Base-by-base conservation (phyloP, 805 yeast genomes). In the Saccharomycopsis fodiens region DNA sequence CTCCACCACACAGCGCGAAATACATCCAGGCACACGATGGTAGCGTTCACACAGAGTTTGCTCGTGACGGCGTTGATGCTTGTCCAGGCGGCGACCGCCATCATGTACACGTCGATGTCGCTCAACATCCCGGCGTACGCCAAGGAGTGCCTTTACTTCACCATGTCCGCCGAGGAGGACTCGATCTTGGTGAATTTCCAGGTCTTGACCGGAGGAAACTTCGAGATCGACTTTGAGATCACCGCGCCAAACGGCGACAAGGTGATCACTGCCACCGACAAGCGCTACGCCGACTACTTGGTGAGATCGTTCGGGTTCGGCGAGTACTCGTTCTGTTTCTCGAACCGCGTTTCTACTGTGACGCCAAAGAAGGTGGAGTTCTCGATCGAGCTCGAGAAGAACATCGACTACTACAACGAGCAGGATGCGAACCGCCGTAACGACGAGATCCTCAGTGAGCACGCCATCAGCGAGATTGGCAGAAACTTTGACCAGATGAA, bases 181-280 rank as follows among this genome's bases (percentile, higher is more conserved):
- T 55, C 71, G 1, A 39, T 52, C 12, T 42, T 50, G 25, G 49
- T 52, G 29, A 50, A 50, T 35, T 52, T 50, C 30, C 51, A 52
- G 34, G 85, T 79, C 44, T 72, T 79, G 54, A 72, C 76, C 41
- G 85, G 85, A 51, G 85, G 85, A 15, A 70, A 78, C 45, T 79
- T 78, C 54, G 85, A 79, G 59, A 74, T 79, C 45, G 83, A 79
- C 58, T 79, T 78, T 58, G 69, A 72, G 47, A 76, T 79, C 52
- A 73, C 67, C 43, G 69, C 74, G 44, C 85, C 85, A 30, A 66
- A 61, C 39, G 78, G 76, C 19, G 63, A 68, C 37, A 59, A 67
- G 10, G 63, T 78, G 50, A 69, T 69, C 43, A 50, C 65, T 22
- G 82, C 77, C 52, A 66, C 68, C 50, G 78, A 78, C 56, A 74